Base-by-base conservation (phyloP, 257 asterid genomes). In the Thymus mandschuricus region DNA sequence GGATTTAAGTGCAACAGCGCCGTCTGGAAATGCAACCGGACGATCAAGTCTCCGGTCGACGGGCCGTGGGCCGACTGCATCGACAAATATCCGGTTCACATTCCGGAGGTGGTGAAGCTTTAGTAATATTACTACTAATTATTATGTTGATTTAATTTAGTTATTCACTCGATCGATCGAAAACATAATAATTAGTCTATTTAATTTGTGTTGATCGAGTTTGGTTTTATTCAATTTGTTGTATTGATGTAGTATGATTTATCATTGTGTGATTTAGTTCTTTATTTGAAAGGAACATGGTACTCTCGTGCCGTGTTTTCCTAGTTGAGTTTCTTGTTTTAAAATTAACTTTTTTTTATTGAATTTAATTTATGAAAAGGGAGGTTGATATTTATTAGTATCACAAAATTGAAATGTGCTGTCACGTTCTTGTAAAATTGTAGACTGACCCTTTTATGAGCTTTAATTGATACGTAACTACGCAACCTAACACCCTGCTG, bases 1-100 rank as follows among this genome's bases (percentile, higher is more conserved):
- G 86, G 87, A n/a, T 85, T 85, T 29, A 82, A 85, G 77, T 85
- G 87, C 10, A 82, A 80, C 64, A 82, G 87, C 57, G 89, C 84
- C 0, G 87, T 85, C 1, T 85, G 87, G 88, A 81, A 75, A 49
- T 81, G 86, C 28, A 83, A 83, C 29, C 73, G 84, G 71, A 78
- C 79, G 70, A 76, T 83, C 44, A 67, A 73, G 46, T 79, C 78
- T 8, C 78, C 86, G 50, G 68, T 71, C 1, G 86, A 80, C 1
- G 84, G 83, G 21, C 81, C 87, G 5, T 85, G 90, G 87, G 80
- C 70, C 0, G 87, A 82, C 33, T 85, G 87, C 68, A 85, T 85
- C 44, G 66, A 85, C 11, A 75, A 74, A 43, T 82, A 85, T 71
- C 90, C 87, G 0, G 90, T 81, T 54, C 30, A 81, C 33, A 81